Percentiles rank a stretch among this genome's conserved stretches.
These are phyloP conservation scores for Debaryomyces fabryi DNA, from an alignment of 1,139 yeast genomes.

Conservation along the genomic window DNA sequence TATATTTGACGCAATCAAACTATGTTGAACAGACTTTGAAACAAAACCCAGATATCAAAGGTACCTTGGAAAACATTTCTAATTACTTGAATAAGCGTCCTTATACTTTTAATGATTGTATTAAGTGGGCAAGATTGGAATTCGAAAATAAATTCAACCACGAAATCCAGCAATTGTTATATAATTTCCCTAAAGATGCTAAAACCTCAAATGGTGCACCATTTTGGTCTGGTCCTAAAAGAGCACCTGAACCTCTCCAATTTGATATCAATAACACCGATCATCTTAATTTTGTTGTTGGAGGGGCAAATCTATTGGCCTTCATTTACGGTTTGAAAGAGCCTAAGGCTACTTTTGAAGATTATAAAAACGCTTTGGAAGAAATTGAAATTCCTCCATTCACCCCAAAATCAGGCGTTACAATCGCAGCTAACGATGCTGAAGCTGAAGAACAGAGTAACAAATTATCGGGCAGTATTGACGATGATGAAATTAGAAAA, in stretches of 20 bases:
- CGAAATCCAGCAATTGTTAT: conserved; percentile 86
- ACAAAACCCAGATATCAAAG: conserved; percentile 89
- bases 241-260: conserved; percentile 84
- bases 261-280: conserved; percentile 77
- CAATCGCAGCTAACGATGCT: conserved; percentile 84
- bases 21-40: conserved; percentile 88
- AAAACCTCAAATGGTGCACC: conserved; percentile 88
- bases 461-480: conserved; percentile 47
- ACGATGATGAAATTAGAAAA: conserved; percentile 58
- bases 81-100: conserved; percentile 80
- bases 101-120: conserved; percentile 87
- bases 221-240: conserved; percentile 97
- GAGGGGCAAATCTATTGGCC: conserved; percentile 91
- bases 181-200: conserved; percentile 93
- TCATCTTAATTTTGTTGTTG: conserved; percentile 81
- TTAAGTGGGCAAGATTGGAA: conserved; percentile 90
- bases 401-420: conserved; percentile 71
- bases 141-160: conserved; percentile 83
- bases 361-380: conserved; percentile 55
- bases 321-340: conserved; percentile 83
- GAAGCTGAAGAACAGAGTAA: conserved; percentile 83
- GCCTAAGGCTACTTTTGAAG: conserved; percentile 41
- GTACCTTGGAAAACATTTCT: conserved; percentile 77
- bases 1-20: conserved; percentile 88
- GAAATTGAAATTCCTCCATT: conserved; percentile 49